Percentiles rank a stretch among this genome's conserved stretches.
phyloP scores from a whole-genome alignment of 768 basidiomycete genomes.

The Psilocybe sp. region DNA sequence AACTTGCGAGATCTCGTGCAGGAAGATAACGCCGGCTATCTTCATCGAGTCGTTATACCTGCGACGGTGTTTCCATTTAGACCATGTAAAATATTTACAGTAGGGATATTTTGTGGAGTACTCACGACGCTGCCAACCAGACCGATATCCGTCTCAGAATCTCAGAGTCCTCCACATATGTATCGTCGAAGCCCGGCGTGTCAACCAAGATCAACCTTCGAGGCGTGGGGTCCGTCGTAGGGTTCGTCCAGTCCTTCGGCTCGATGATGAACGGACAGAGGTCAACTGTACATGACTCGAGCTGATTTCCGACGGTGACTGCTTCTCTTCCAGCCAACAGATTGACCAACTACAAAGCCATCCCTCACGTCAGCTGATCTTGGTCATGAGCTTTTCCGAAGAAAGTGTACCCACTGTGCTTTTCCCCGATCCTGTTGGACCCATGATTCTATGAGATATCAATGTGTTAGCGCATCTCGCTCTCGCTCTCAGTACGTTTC shows the following conservation, averaged over 20 bases:
- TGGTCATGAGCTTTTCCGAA: not conserved
- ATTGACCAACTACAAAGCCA: constrained; percentile 19
- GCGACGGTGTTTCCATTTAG: not conserved
- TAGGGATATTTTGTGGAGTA: not conserved
- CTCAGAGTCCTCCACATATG: constrained; percentile 14
- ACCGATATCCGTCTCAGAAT: constrained; percentile 21
- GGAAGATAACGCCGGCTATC: constrained; percentile 37
- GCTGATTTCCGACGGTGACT: constrained; percentile 14
- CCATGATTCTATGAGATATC: constrained; percentile 18
- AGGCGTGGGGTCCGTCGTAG: not conserved
- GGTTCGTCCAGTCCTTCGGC: not conserved
- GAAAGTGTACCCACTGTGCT: constrained; percentile 17
- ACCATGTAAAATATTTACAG: not conserved
- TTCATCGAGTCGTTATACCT: constrained; percentile 26
- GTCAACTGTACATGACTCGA: constrained; percentile 17
- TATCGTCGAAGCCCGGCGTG: constrained; percentile 27
- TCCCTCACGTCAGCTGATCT: not conserved
- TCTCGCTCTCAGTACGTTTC: not conserved
- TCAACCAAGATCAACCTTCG: constrained; percentile 17
- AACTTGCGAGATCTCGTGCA: constrained; percentile 41
- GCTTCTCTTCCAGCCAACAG: constrained; percentile 6
- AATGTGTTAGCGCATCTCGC: not conserved
- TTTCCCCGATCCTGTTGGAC: constrained; percentile 24
- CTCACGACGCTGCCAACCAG: constrained; percentile 22
- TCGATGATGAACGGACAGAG: constrained; percentile 8